Base-by-base conservation (phyloP, 176 grass and related monocot genomes). In the Alopecurus myosuroides region DNA sequence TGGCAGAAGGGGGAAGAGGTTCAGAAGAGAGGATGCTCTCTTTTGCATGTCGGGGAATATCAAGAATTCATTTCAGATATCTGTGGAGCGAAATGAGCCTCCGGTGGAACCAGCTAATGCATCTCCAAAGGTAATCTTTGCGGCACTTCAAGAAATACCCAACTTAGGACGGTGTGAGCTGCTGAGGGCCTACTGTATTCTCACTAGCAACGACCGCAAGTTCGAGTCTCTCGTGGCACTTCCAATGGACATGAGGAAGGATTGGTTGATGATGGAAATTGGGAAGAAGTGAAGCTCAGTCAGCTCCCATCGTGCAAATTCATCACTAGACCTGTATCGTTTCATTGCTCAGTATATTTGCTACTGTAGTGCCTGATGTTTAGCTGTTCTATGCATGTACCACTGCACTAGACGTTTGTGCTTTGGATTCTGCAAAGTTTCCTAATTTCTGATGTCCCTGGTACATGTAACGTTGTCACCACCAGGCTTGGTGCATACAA, bases 41-140 rank as follows among this genome's bases (percentile, higher is more conserved):
- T 87, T 86, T 87, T 87, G 19, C 69, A 87, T 81, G 78, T 87
- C 69, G 20, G 45, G 69, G 61, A 37, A 66, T 35, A 81, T 81
- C 18, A 81, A 75, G 19, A 76, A 81, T 75, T 87, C 78, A n/a
- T 87, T 87, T 17, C 42, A 81, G n/a, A 87, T 87, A 87, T 75
- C 77, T 31, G 31, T 51, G 33, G 52, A 65, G 4, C 73, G 56
- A 75, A 81, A 87, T 82, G 78, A 67, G 20, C 26, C 35, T 82
- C 58, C 20, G 28, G 78, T 56, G 46, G 56, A 87, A 37, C 57
- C 68, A 67, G 73, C 39, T 20, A 76, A n/a, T 34, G 69, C 45
- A 55, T 45, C 13, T 25, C 46, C 85, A 3, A 76, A 87, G 70
- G 78, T 81, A 81, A 81, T 87, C 34, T 87, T 67, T 81, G 45